Base-by-base conservation (phyloP, 768 basidiomycete species). In the Hypholoma fasciculare region DNA sequence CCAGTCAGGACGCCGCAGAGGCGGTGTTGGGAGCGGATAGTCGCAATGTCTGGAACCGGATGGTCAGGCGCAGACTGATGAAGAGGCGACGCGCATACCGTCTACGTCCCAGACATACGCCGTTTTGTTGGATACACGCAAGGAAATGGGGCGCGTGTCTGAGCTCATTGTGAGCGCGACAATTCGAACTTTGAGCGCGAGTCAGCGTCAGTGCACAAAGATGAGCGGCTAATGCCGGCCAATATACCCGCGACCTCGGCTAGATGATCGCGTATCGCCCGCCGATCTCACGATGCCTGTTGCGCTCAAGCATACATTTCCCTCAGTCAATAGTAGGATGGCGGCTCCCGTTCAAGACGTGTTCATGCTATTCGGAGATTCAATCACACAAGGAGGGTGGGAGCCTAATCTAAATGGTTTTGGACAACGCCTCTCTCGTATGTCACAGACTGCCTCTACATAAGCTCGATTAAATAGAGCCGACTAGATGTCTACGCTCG, bases 71-170 rank as follows among this genome's bases (percentile, higher is more conserved):
- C 38, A 49, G 26, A 9, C 57, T 54, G 49, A 23, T 43, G n/a
- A 51, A 51, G 51, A 38, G 51, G 48, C 39, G 49, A 53, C 54
- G 20, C 34, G 26, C 63, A 53, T 63, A 92, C 94, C 89, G 65
- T 94, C 84, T 46, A 92, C 82, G 68, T 92, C 85, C 94, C 94
- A 97, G n/a, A 96, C 82, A 63, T 89, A 94, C 0, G 87, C 93
- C 57, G 81, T 87, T 54, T 89, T 82, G 65, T 94, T 90, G 12
- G 92, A 85, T 27, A 96, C 78, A 54, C 88, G 83, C 7, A 96
- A 75, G 20, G 77, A 77, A 62, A 94, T 84, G 39, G 70, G 77
- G 58, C 69, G 71, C 49, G 63, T 59, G 34, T 60, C 61, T 56
- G 65, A 58, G 49, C 57, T 67, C 57, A 63, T 60, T 30, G 47